A percentile compares a stretch with the other conserved stretches of the same genome.
phyloP scores from a whole-genome alignment of 192 early-diverging fungal species.

The Funneliformis mosseae region DNA sequence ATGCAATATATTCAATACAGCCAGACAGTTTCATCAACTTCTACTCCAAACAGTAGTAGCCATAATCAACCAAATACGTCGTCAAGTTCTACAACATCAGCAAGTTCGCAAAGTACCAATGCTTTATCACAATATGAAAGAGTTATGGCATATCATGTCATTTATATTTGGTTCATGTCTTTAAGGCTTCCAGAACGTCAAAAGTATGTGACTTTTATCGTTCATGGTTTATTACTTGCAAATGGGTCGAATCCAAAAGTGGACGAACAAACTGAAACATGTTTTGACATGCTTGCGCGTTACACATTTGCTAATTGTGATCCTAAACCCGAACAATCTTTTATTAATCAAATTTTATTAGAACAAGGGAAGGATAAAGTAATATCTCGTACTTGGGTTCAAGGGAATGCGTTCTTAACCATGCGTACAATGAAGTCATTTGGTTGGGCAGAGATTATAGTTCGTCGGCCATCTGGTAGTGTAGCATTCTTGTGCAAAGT shows the following conservation, averaged over 20 bases:
- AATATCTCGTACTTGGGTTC: conserved; percentile 74
- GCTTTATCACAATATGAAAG: conserved; percentile 80
- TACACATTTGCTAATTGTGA: conserved; percentile 76
- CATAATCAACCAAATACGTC: conserved; percentile 34
- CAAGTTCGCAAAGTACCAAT: conserved; percentile 23
- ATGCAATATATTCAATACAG: conserved; percentile 81
- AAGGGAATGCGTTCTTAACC: conserved; percentile 85
- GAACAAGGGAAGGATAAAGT: conserved; percentile 51
- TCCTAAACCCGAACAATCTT: conserved; percentile 59
- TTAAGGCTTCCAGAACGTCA: conserved; percentile 73
- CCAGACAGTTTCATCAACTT: conserved; percentile 38
- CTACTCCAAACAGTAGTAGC: conserved; percentile 24
- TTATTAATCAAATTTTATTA: conserved; percentile 58
- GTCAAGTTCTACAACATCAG: neutral
- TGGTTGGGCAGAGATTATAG: conserved; percentile 79
- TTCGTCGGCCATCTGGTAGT: conserved; percentile 82
- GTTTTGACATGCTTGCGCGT: conserved; percentile 91
- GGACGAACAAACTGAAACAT: conserved; percentile 90
- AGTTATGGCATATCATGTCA: conserved; percentile 92
- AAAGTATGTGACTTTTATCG: conserved; percentile 79
- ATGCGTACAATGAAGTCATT: conserved; percentile 64
- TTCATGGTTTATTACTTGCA: conserved; percentile 70
- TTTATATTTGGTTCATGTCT: conserved; percentile 87
- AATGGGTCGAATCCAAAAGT: conserved; percentile 53
- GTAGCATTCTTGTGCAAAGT: conserved; percentile 68